Percentiles rank a stretch among this genome's conserved stretches.
These are phyloP conservation scores for Talaromyces sp. DNA, from an alignment of 2,329 filamentous ascomycete species.

Conservation along the genomic window DNA sequence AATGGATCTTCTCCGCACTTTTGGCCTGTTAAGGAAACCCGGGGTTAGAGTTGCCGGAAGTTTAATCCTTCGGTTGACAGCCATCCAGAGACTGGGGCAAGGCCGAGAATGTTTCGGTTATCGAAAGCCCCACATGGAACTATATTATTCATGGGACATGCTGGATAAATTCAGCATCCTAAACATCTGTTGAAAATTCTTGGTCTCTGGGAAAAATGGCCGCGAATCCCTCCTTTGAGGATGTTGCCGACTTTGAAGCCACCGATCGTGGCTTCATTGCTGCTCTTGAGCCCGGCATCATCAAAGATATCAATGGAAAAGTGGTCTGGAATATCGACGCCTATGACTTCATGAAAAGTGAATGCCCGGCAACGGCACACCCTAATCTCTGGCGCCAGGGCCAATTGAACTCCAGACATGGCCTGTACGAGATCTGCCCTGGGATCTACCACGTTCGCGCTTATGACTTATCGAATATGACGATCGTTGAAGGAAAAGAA, in stretches of 20 bases:
- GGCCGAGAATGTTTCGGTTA: not conserved
- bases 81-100: not conserved
- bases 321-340: conserved; percentile 36
- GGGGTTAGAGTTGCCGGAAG: not conserved
- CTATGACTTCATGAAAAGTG: conserved; percentile 33
- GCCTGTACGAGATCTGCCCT: conserved; percentile 39
- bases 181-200: not conserved
- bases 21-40: too few relatives aligned
- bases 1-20: not conserved
- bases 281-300: conserved; percentile 19
- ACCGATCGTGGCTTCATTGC: conserved; percentile 27
- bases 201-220: not conserved
- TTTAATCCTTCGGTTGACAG: not conserved
- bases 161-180: too few relatives aligned
- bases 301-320: conserved; percentile 29
- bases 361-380: conserved; percentile 32
- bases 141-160: not conserved
- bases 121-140: not conserved
- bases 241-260: conserved; percentile 21
- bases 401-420: conserved; percentile 34
- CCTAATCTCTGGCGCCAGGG: conserved; percentile 41
- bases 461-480: conserved; percentile 48
- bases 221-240: conserved; percentile 13
- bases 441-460: conserved; percentile 48
- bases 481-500: conserved; percentile 40